Evolutionary conservation across 371 early-diverging fungal species (phyloP).

Genomic region (Nosema muscidifuracis): DNA sequence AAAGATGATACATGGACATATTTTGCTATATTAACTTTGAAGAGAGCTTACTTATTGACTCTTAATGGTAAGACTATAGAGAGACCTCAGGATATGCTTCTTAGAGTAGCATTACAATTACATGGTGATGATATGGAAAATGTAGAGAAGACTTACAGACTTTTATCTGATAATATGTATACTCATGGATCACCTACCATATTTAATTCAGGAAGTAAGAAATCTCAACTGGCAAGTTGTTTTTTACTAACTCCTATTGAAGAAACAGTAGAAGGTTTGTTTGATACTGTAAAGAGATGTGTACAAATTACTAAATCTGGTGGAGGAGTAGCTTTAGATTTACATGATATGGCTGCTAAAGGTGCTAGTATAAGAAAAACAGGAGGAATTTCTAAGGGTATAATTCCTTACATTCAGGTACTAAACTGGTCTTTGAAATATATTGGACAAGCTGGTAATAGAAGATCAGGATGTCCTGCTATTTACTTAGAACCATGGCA

Average conservation of each 20-base stretch:
- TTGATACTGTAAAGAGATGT: constrained; percentile 85
- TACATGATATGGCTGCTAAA: constrained; percentile 78
- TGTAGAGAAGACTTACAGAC: constrained; percentile 86
- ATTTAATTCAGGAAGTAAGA: constrained; percentile 90
- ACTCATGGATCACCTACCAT: constrained; percentile 95
- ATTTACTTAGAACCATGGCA: constrained; percentile 99
- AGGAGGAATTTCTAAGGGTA: constrained; percentile 89
- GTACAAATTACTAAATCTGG: constrained; percentile 93
- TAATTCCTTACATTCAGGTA: constrained; percentile 92
- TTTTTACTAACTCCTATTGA: constrained; percentile 81
- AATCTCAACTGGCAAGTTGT: constrained; percentile 85
- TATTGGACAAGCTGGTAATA: constrained; percentile 98
- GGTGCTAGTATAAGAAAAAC: constrained; percentile 92
- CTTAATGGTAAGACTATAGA: constrained; percentile 76
- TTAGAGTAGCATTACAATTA: constrained; percentile 94
- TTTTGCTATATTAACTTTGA: constrained; percentile 97
- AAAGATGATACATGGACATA: constrained; percentile 90
- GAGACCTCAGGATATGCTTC: constrained; percentile 93
- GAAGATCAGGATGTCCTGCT: constrained; percentile 92
- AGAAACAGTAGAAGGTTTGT: constrained; percentile 86
- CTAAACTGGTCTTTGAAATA: constrained; percentile 94
- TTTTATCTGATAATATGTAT: constrained; percentile 83
- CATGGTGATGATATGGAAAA: constrained; percentile 79
- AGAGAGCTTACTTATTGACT: constrained; percentile 79
- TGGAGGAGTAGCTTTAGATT: constrained; percentile 89